Evolutionary conservation across 345 rosid genomes (phyloP).

Genomic region (Moricandia arvensis): DNA sequence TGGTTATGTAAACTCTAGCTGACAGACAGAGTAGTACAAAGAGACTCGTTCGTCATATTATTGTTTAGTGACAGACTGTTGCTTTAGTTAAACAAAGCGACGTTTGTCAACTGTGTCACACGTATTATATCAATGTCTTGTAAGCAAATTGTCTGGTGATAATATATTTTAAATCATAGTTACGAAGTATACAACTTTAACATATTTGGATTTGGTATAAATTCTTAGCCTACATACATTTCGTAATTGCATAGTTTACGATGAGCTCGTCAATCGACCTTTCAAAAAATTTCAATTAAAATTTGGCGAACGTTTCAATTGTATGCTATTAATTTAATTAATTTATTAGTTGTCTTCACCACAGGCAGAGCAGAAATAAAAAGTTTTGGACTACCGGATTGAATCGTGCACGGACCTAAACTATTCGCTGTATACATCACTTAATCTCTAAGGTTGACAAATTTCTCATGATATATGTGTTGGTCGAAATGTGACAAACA

Average conservation of each 20-base stretch:
- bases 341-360: neutral
- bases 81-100: neutral
- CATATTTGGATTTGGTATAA: neutral
- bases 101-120: constrained; percentile 30
- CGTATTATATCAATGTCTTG: constrained; percentile 2
- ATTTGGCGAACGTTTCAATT: neutral
- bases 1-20: neutral
- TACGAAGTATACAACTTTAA: neutral
- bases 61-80: neutral
- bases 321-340: neutral
- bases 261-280: neutral
- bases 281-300: neutral
- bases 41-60: neutral
- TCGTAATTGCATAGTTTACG: neutral
- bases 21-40: neutral
- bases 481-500: neutral
- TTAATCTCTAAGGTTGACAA: neutral
- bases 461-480: neutral
- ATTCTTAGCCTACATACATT: constrained; percentile 12
- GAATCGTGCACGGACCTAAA: neutral
- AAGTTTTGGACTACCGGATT: neutral
- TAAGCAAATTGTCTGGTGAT: too few relatives aligned
- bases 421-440: neutral
- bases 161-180: neutral
- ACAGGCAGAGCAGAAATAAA: neutral